Percentiles rank a stretch among this genome's conserved stretches.
These are phyloP conservation scores for Nematocida sp. DNA, from an alignment of 371 early-diverging fungal genomes.

Conservation along the genomic window DNA sequence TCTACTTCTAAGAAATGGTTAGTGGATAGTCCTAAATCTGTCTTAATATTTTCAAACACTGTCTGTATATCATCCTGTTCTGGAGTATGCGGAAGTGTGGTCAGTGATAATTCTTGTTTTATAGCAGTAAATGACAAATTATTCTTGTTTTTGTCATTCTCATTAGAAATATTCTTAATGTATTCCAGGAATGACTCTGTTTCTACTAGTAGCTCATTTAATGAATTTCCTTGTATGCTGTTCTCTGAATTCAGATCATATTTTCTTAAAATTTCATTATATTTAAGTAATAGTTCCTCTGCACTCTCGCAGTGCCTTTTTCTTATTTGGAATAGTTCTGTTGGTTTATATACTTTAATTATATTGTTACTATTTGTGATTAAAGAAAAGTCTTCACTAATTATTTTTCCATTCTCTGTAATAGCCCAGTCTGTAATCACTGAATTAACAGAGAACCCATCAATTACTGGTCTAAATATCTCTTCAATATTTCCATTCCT, in stretches of 20 bases:
- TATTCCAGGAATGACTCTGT: background rate
- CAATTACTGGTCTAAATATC: constrained; percentile 17
- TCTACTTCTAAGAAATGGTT: constrained; percentile 21
- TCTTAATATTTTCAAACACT: background rate
- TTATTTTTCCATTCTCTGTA: background rate
- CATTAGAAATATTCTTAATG: background rate
- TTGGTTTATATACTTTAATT: constrained; percentile 22
- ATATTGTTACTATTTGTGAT: constrained; percentile 17
- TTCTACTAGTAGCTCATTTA: background rate
- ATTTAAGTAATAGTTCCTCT: background rate
- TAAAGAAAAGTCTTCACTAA: background rate
- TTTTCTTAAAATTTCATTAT: background rate
- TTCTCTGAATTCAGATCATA: background rate
- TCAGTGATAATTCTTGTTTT: constrained; percentile 39
- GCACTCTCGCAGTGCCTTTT: background rate
- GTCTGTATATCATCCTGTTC: constrained; percentile 5
- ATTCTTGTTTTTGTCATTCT: background rate
- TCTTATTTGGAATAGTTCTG: background rate
- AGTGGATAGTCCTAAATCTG: constrained; percentile 20
- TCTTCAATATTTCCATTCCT: background rate
- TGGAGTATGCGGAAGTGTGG: background rate
- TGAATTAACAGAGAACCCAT: constrained; percentile 9
- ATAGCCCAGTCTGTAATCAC: background rate
- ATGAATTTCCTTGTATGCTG: background rate
- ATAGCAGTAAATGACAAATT: constrained; percentile 14